Percentiles rank a stretch among this genome's conserved stretches.
Evolutionary conservation across 169 alveolate species (phyloP).

Genomic region (Babesia divergens): DNA sequence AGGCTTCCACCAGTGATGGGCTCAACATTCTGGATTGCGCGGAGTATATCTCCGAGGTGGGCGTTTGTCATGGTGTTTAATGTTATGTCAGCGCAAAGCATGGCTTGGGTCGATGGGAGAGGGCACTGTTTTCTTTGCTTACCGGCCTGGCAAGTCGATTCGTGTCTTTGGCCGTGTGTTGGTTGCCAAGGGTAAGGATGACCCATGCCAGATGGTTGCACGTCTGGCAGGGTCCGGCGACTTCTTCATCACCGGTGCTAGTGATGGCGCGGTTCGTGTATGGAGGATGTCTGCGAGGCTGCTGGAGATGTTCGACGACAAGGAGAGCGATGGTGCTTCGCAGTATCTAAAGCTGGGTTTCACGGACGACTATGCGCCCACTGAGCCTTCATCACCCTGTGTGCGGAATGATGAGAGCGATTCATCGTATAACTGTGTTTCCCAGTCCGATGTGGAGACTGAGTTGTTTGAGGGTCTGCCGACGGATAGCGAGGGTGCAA

Average conservation of each 20-base stretch:
- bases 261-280: conserved; percentile 66
- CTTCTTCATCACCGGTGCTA: conserved; percentile 70
- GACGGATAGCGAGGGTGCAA: too few species aligned
- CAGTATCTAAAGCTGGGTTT: background rate
- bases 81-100: conserved; percentile 53
- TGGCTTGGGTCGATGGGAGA: conserved; percentile 76
- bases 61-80: background rate
- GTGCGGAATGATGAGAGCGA: background rate
- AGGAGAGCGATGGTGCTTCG: background rate
- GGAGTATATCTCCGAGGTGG: conserved; percentile 25
- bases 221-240: conserved; percentile 40
- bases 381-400: background rate
- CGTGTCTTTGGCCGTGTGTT: conserved; percentile 58
- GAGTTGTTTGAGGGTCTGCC: too few species aligned
- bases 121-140: conserved; percentile 64
- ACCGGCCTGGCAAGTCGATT: conserved; percentile 41
- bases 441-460: too few species aligned
- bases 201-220: conserved; percentile 61
- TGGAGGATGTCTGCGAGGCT: conserved; percentile 63
- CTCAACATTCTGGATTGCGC: conserved; percentile 40
- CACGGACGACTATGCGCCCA: conserved; percentile 14
- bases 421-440: too few species aligned
- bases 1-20: conserved; percentile 17
- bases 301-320: conserved; percentile 1
- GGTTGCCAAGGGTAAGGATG: conserved; percentile 48